Evolutionary conservation across 1,139 yeast genomes (phyloP).

Genomic region (Magnusiomyces magnusii): DNA sequence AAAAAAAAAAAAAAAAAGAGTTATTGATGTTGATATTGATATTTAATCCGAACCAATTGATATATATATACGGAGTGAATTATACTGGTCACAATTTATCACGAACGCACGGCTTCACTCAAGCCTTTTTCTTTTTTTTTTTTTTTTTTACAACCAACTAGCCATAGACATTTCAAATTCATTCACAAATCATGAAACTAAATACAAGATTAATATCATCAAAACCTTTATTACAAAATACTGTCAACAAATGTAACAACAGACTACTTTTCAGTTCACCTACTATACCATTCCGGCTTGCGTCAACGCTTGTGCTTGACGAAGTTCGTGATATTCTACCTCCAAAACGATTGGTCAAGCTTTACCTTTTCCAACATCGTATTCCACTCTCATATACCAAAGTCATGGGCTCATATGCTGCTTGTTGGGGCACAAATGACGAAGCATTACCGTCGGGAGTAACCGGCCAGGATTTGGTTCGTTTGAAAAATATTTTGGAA

Average conservation of each 20-base stretch:
- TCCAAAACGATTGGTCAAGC: conserved; percentile 6
- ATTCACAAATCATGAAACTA: not conserved
- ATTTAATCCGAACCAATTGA: no score
- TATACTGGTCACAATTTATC: not conserved
- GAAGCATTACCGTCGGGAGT: conserved; percentile 38
- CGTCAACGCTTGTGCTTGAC: conserved; percentile 4
- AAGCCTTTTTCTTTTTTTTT: not conserved
- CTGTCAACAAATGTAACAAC: not conserved
- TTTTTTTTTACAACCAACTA: not conserved
- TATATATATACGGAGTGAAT: no score
- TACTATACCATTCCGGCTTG: not conserved
- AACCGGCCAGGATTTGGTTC: conserved; percentile 52
- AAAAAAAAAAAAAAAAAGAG: no score
- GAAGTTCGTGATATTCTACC: conserved; percentile 7
- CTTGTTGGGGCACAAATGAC: conserved; percentile 20
- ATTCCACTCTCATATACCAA: conserved; percentile 15
- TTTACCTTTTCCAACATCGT: conserved; percentile 17
- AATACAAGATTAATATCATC: not conserved
- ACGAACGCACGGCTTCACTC: not conserved
- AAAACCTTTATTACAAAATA: not conserved
- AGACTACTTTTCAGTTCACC: not conserved
- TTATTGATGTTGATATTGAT: no score
- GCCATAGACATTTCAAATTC: no score
- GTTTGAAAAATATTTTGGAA: conserved; percentile 58
- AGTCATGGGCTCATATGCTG: conserved; percentile 16